Base-by-base conservation (phyloP, 495 filamentous ascomycete genomes). In the Extremus antarcticus region DNA sequence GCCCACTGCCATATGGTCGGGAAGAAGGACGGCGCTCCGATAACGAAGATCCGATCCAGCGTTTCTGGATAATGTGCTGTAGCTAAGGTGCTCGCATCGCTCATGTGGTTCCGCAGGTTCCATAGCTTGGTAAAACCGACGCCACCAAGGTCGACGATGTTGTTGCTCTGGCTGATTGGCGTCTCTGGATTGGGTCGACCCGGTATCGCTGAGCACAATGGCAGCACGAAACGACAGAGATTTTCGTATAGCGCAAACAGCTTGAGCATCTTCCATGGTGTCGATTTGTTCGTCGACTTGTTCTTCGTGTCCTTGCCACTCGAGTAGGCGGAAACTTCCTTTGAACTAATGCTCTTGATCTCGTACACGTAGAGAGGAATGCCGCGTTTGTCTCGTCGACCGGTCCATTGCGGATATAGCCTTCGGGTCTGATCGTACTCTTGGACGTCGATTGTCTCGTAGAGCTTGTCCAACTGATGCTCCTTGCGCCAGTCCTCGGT, bases 1-100 rank as follows among this genome's bases (percentile, higher is more conserved):
- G 94, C 84, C 90, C 90, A 94, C 58, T 85, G 79, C 90, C 90
- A 94, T 50, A 95, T 87, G 11, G 89, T 94, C 25, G 86, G 86
- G 72, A 95, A 95, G 76, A 94, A 95, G 43, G 80, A 75, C 2
- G 90, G 90, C 0, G 90, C 90, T 45, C 88, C 88, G 57, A 95
- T 86, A 64, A 95, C 84, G 66, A 90, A 92, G 55, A 90, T 88
- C 19, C 87, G 76, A 66, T 92, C 88, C 48, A 95, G 70, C 1
- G 88, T 94, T 69, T 95, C 90, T 0, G 90, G 90, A 65, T 94
- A 95, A 70, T 92, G 86, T 2, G 88, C 87, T 16, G 89, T 94
- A n/a, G 89, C 88, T 47, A 94, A 75, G 41, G 78, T 78, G 67
- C 82, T 86, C 0, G 88, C 87, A 66, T 90, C 88, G 70, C 94